Percentiles rank a stretch among this genome's conserved stretches.
phyloP scores from a whole-genome alignment of 2,329 filamentous ascomycete genomes.

The Elsinoe australis region DNA sequence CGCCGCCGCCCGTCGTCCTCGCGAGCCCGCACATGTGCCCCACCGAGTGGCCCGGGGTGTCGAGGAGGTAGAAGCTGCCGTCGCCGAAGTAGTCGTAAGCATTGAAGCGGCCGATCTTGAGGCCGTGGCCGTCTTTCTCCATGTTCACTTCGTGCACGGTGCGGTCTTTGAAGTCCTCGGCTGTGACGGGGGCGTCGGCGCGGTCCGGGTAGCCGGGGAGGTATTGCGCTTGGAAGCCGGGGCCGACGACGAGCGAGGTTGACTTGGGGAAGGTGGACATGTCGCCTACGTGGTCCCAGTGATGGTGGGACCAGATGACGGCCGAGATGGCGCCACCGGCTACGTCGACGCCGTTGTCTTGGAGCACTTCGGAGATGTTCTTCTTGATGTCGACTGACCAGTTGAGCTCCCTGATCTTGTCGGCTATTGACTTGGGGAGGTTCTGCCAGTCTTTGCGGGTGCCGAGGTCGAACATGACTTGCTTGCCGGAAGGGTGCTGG shows the following conservation, averaged over 20 bases:
- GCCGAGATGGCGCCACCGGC: constrained; percentile 30
- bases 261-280: constrained; percentile 36
- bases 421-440: constrained; percentile 28
- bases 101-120: constrained; percentile 41
- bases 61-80: constrained; percentile 49
- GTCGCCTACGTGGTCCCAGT: constrained; percentile 35
- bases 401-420: constrained; percentile 28
- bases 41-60: constrained; percentile 46
- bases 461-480: constrained; percentile 43
- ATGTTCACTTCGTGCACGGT: constrained; percentile 33
- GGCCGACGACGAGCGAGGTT: constrained; percentile 42
- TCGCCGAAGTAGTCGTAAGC: constrained; percentile 51
- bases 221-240: constrained; percentile 38
- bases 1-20: constrained; percentile 32
- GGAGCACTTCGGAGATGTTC: constrained; percentile 37
- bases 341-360: constrained; percentile 34
- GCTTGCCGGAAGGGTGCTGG: constrained; percentile 37
- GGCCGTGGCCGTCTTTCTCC: constrained; percentile 27
- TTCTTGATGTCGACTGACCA: constrained; percentile 37
- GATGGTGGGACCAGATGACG: constrained; percentile 31
- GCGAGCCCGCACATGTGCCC: constrained; percentile 47
- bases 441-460: constrained; percentile 41
- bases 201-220: constrained; percentile 41
- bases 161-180: constrained; percentile 37
- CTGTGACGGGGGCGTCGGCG: constrained; percentile 32